Evolutionary conservation across 805 yeast genomes (phyloP).

Genomic region (Ogataea salicorniae): DNA sequence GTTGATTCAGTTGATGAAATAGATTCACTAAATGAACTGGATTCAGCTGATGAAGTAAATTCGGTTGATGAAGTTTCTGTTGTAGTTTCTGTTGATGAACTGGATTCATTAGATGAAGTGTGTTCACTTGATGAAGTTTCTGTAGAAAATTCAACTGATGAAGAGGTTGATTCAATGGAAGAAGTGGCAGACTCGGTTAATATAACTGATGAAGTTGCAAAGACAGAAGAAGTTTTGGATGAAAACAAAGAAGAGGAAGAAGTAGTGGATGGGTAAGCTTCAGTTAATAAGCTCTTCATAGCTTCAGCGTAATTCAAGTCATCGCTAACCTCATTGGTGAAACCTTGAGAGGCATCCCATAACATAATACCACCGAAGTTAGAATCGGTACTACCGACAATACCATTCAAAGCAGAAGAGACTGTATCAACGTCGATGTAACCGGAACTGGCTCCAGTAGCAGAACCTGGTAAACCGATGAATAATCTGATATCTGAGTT

Average conservation of each 20-base stretch:
- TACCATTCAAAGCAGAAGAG: conserved; percentile 21
- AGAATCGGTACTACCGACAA: conserved; percentile 20
- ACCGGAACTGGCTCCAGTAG: conserved; percentile 52
- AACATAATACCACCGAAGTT: conserved; percentile 71
- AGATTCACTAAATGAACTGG: conserved; percentile 4
- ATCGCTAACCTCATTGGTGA: conserved; percentile 39
- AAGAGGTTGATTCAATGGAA: conserved; percentile 8
- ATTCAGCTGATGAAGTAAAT: conserved; percentile 7
- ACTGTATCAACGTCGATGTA: conserved; percentile 43
- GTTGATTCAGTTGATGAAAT: conserved; percentile 10
- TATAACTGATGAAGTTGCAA: conserved; percentile 5
- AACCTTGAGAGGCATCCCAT: conserved; percentile 77
- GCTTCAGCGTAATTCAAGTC: conserved; percentile 33
- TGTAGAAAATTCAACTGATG: conserved; percentile 6
- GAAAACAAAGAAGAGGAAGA: conserved; percentile 1
- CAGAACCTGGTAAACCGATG: conserved; percentile 65
- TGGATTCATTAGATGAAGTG: conserved; percentile 4
- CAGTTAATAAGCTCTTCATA: conserved; percentile 22
- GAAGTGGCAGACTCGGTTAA: conserved; percentile 8
- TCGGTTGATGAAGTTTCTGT: conserved; percentile 11
- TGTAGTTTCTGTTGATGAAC: conserved; percentile 8
- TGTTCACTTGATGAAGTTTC: conserved; percentile 6
- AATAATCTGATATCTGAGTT: conserved; percentile 65
- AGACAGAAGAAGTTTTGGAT: conserved; percentile 8
- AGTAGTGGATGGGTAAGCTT: conserved; percentile 8